These are phyloP conservation scores for Secale cereale DNA, from an alignment of 176 grass and related monocot species.

Conservation along the genomic window DNA sequence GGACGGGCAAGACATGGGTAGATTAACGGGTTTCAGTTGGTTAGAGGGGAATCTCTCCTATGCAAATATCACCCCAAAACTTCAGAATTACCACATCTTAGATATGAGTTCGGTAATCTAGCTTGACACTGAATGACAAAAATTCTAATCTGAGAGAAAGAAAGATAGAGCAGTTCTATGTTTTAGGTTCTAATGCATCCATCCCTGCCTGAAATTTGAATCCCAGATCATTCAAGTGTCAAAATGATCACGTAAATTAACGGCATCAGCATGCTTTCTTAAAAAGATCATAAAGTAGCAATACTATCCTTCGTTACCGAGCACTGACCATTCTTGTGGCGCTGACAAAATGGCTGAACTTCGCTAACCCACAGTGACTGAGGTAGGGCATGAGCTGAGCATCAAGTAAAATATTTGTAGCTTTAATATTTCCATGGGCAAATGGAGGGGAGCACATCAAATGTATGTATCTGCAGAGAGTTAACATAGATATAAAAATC, in stretches of 20 bases:
- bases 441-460: constrained; percentile 76
- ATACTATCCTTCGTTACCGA: constrained; percentile 16
- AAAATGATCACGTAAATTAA: constrained; percentile 17
- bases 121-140: neutral
- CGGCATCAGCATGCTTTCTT: constrained; percentile 12
- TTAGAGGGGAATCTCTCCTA: neutral
- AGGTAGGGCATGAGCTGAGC: constrained; percentile 87
- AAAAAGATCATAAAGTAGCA: constrained; percentile 26
- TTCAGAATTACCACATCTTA: neutral
- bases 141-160: neutral
- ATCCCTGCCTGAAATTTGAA: constrained; percentile 6
- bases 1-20: neutral
- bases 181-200: neutral
- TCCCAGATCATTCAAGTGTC: neutral
- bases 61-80: neutral
- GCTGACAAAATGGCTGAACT: constrained; percentile 63
- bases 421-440: constrained; percentile 88
- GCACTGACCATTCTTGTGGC: constrained; percentile 45
- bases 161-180: neutral
- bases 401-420: constrained; percentile 93
- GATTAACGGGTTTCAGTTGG: constrained; percentile 7
- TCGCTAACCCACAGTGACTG: constrained; percentile 72
- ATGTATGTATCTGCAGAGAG: constrained; percentile 73
- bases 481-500: constrained; percentile 3
- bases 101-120: neutral